A percentile compares a stretch with the other conserved stretches of the same genome.
Conservation (phyloP, 768 basidiomycete genomes). For the Suillus subaureus region DNA sequence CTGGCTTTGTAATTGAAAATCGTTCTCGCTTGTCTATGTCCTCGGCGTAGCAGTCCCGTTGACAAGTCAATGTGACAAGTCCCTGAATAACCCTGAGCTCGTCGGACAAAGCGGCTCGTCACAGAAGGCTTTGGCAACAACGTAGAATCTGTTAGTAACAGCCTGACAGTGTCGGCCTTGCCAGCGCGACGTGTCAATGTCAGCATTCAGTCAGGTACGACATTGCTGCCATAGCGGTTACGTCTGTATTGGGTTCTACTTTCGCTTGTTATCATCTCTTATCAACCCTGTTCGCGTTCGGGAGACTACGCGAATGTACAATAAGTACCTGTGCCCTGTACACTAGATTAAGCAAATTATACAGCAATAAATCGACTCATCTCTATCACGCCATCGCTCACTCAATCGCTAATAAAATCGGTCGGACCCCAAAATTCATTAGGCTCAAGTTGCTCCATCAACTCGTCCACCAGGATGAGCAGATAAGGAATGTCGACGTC, state of each 20-base stretch:
- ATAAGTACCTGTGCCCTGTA: background rate
- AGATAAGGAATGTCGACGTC: constrained; percentile 41
- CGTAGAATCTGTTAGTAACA: background rate
- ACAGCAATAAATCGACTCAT: background rate
- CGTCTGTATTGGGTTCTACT: background rate
- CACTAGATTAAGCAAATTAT: constrained; percentile 1
- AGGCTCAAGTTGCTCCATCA: constrained; percentile 24
- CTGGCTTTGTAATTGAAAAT: constrained; percentile 2
- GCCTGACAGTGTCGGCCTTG: background rate
- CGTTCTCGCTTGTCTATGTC: background rate
- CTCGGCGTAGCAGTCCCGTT: background rate
- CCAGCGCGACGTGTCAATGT: background rate
- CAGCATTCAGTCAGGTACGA: background rate
- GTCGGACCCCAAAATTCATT: constrained; percentile 7
- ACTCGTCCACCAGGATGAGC: constrained; percentile 40
- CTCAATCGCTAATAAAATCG: constrained; percentile 3
- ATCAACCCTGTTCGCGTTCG: background rate
- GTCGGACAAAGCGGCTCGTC: background rate
- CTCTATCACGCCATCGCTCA: background rate
- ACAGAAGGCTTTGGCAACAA: background rate
- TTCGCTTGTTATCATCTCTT: constrained; percentile 6
- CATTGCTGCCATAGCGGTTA: background rate
- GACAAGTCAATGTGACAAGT: background rate
- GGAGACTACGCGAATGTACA: background rate
- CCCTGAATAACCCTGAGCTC: background rate